phyloP scores from a whole-genome alignment of 495 filamentous ascomycete genomes.

The Endocarpon pusillum region DNA sequence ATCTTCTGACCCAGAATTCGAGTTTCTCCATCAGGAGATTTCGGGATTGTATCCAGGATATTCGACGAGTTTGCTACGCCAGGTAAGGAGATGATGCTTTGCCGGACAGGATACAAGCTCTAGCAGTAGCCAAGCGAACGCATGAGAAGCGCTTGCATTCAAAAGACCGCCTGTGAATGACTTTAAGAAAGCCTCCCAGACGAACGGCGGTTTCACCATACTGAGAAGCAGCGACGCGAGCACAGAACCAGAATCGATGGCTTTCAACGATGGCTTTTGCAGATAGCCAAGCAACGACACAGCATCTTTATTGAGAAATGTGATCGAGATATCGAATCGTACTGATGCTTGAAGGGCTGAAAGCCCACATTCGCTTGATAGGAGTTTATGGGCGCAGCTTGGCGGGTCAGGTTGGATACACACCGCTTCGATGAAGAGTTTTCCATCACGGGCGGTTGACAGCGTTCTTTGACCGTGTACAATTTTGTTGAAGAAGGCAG shows the following conservation, averaged over 20 bases:
- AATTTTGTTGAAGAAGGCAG: constrained; percentile 17
- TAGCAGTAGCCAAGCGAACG: constrained; percentile 42
- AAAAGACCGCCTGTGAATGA: constrained; percentile 23
- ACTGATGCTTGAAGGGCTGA: constrained; percentile 30
- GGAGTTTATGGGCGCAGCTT: constrained; percentile 36
- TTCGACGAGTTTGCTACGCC: no score
- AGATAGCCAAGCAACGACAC: constrained; percentile 15
- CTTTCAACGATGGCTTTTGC: no score
- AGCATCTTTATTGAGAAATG: constrained; percentile 32
- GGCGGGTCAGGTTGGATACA: constrained; percentile 27
- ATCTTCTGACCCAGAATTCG: constrained; percentile 28
- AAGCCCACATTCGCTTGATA: constrained; percentile 30
- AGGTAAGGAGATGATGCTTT: no score
- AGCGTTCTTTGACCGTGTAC: constrained; percentile 18
- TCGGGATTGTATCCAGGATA: no score
- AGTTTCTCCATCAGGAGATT: constrained; percentile 12
- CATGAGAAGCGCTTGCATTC: constrained; percentile 17
- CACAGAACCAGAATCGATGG: no score
- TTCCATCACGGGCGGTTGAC: constrained; percentile 21
- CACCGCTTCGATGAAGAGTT: constrained; percentile 44
- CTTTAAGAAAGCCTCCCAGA: constrained; percentile 41
- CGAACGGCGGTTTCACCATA: constrained; percentile 39
- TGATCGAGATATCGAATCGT: constrained; percentile 26
- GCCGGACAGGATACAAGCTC: constrained; percentile 34
- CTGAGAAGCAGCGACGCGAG: no score